These are phyloP conservation scores for Tetrahymena malaccensis DNA, from an alignment of 73 alveolate genomes.

Conservation along the genomic window DNA sequence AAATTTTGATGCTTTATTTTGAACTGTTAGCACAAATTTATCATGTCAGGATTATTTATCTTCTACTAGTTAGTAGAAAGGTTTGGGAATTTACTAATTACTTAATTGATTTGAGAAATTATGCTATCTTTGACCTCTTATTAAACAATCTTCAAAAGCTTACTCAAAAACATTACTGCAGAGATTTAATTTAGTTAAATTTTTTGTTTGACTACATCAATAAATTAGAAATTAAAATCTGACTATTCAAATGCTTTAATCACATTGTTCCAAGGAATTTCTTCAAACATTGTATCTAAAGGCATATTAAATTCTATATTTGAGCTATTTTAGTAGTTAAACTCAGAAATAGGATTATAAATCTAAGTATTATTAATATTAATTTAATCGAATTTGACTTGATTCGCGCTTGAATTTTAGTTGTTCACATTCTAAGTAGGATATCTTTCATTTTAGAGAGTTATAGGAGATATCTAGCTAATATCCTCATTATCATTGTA, in stretches of 20 bases:
- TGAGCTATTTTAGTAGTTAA: background rate
- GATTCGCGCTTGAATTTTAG: background rate
- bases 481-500: background rate
- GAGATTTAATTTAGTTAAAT: background rate
- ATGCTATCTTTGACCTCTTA: background rate
- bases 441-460: background rate
- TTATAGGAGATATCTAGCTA: background rate
- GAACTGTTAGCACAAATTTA: background rate
- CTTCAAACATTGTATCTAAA: background rate
- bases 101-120: background rate
- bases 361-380: background rate
- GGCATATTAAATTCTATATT: background rate
- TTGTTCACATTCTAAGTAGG: background rate
- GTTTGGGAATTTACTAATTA: background rate
- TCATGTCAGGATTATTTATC: background rate
- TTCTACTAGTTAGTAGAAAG: background rate
- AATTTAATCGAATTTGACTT: background rate
- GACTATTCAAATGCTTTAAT: background rate
- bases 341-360: background rate
- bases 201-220: background rate
- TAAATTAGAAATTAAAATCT: background rate
- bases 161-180: background rate
- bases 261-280: background rate
- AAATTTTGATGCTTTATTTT: background rate
- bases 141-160: background rate